Conservation (phyloP, 805 yeast species). For the Suhomyces kilbournensis region DNA sequence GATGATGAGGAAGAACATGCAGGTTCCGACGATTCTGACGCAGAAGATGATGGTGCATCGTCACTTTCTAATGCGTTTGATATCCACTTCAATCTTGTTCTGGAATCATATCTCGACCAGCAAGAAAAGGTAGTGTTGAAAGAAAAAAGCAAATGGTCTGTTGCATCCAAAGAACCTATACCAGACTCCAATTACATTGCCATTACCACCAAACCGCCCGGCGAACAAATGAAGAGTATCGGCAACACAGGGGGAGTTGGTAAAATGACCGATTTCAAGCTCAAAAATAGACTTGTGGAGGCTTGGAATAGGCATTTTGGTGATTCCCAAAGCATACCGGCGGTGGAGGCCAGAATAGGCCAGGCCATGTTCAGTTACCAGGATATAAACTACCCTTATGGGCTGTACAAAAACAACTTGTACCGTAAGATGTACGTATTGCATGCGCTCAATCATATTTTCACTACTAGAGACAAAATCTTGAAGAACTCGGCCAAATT, state of each 20-base stretch:
- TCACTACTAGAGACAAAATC: constrained; percentile 83
- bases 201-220: constrained; percentile 34
- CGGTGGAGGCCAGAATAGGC: constrained; percentile 50
- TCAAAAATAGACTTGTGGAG: constrained; percentile 27
- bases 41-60: constrained; percentile 29
- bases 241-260: not conserved
- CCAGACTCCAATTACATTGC: constrained; percentile 25
- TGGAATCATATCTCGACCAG: constrained; percentile 33
- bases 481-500: constrained; percentile 69
- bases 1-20: constrained; percentile 19
- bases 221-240: constrained; percentile 14
- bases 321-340: constrained; percentile 13
- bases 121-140: constrained; percentile 18
- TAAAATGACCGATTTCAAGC: constrained; percentile 9
- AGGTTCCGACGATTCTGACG: constrained; percentile 17
- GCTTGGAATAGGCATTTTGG: constrained; percentile 17
- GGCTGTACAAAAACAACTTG: constrained; percentile 45
- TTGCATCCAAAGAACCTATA: constrained; percentile 15
- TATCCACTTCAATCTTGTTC: constrained; percentile 61
- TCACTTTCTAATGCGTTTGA: constrained; percentile 58
- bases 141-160: constrained; percentile 28
- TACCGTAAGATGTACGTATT: constrained; percentile 63
- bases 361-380: constrained; percentile 70
- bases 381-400: constrained; percentile 63
- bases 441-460: constrained; percentile 79